Conservation (phyloP, 768 basidiomycete genomes). For the Flagelloscypha sp. region DNA sequence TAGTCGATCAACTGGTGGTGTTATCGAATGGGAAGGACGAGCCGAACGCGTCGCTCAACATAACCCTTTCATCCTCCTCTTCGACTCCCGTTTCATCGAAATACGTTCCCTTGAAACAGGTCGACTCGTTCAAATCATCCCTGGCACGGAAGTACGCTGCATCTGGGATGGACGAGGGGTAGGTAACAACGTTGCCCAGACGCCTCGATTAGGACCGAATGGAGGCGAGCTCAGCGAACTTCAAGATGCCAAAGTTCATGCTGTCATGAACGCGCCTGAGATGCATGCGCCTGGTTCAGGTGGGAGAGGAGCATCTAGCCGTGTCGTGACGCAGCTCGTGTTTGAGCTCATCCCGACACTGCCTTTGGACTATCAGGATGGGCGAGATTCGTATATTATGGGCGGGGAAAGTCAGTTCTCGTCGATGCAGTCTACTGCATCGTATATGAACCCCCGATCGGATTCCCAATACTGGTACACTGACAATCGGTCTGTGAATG, state of each 20-base stretch:
- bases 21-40: constrained; percentile 70
- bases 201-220: constrained; percentile 25
- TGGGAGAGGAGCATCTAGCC: constrained; percentile 22
- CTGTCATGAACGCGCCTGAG: constrained; percentile 63
- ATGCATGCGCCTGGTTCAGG: constrained; percentile 30
- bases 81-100: constrained; percentile 63
- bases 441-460: too few species aligned
- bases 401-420: too few species aligned
- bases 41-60: constrained; percentile 65
- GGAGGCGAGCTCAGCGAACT: too few species aligned
- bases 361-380: constrained; percentile 58
- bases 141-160: constrained; percentile 50
- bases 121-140: constrained; percentile 49
- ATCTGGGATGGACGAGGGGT: constrained; percentile 58
- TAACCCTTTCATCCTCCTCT: constrained; percentile 57
- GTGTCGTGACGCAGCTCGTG: constrained; percentile 61
- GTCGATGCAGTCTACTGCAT: too few species aligned
- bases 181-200: constrained; percentile 4
- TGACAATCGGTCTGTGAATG: too few species aligned
- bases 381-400: too few species aligned
- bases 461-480: too few species aligned
- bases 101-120: constrained; percentile 53
- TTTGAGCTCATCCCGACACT: constrained; percentile 76
- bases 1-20: constrained; percentile 36
- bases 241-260: constrained; percentile 81